Evolutionary conservation across 768 basidiomycete species (phyloP).

Genomic region (Podaxis sp.): DNA sequence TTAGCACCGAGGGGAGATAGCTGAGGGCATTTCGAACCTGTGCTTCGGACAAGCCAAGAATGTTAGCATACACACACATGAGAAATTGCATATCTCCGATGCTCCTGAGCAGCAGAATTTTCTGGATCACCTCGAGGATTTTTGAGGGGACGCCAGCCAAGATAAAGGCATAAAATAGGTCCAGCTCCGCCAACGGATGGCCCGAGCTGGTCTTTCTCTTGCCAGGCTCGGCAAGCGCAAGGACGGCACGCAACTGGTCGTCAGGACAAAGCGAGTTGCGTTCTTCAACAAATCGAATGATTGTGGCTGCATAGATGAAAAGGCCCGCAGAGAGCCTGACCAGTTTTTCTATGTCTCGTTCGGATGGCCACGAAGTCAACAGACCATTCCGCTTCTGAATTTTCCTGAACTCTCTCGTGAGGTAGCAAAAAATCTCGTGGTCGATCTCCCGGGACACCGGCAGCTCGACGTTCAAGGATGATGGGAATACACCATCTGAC

Average conservation of each 20-base stretch:
- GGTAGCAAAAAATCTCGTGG: not conserved
- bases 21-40: not conserved
- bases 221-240: not conserved
- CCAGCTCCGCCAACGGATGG: not conserved
- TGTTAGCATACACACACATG: not conserved
- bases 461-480: not conserved
- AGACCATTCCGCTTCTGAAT: not conserved
- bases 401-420: not conserved
- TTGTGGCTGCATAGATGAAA: conserved; percentile 10
- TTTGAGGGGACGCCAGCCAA: not conserved
- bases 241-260: not conserved
- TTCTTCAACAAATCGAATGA: not conserved
- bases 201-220: not conserved
- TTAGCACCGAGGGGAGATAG: not conserved
- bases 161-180: not conserved
- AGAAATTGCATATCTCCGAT: not conserved
- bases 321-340: conserved; percentile 5
- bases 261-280: not conserved
- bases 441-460: conserved; percentile 10
- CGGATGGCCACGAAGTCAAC: not conserved
- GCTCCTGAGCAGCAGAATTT: not conserved
- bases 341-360: not conserved
- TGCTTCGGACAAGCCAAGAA: not conserved
- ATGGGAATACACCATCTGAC: not conserved
- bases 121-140: not conserved